A percentile compares a stretch with the other conserved stretches of the same genome.
Evolutionary conservation across 192 early-diverging fungal species (phyloP).

Genomic region (Gigaspora rosea): DNA sequence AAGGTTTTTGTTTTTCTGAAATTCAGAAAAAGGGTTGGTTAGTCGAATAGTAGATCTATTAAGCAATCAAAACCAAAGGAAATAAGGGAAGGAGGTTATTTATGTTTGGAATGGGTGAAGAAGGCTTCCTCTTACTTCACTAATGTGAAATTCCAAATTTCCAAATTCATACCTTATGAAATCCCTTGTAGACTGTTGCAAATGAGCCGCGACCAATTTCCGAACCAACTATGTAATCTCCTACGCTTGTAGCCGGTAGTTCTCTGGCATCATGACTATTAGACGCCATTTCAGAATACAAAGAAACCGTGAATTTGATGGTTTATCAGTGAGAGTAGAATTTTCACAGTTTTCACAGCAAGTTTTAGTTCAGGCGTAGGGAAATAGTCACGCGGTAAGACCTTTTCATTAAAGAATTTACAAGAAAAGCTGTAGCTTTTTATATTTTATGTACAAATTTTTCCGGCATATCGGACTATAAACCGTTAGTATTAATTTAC

Average conservation of each 20-base stretch:
- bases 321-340: no score
- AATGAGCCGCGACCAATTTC: constrained; percentile 96
- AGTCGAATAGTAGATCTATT: not conserved
- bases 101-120: constrained; percentile 4
- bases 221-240: constrained; percentile 73
- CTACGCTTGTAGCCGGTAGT: constrained; percentile 48
- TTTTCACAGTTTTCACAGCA: no score
- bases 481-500: no score
- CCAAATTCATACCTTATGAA: constrained; percentile 60
- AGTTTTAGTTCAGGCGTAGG: no score
- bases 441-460: no score
- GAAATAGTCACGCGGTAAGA: no score
- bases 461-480: no score
- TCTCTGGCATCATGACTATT: constrained; percentile 2
- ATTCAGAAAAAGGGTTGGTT: not conserved
- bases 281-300: no score
- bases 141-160: not conserved
- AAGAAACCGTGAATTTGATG: no score
- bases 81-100: not conserved
- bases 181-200: constrained; percentile 87
- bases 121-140: not conserved
- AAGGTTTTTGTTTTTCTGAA: constrained; percentile 51
- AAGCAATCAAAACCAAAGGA: not conserved
- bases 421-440: no score
- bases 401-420: no score